Percentiles rank a stretch among this genome's conserved stretches.
Conservation (phyloP, 495 filamentous ascomycete species). For the Podospora anserina region DNA sequence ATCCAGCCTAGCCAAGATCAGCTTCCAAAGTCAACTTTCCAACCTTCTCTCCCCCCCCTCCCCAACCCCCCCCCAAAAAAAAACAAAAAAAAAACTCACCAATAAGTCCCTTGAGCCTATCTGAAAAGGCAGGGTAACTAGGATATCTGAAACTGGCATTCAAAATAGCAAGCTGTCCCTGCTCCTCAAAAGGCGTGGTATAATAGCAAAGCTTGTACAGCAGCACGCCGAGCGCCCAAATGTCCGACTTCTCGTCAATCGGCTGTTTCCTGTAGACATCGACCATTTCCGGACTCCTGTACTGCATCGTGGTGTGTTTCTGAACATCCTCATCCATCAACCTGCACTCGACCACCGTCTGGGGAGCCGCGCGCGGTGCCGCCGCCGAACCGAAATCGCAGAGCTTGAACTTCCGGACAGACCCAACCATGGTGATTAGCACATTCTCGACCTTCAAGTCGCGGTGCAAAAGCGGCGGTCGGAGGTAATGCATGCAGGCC, state of each 20-base stretch:
- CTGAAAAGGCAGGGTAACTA: slow-evolving; percentile 80
- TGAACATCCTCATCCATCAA: slow-evolving; percentile 96
- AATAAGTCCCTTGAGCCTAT: slow-evolving; percentile 85
- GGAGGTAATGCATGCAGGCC: slow-evolving; percentile 98
- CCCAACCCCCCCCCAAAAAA: no score
- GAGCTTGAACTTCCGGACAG: slow-evolving; percentile 74
- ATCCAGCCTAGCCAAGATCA: slow-evolving; percentile 66
- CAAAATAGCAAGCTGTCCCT: slow-evolving; percentile 95
- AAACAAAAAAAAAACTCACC: slow-evolving; percentile 51
- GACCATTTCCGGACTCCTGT: slow-evolving; percentile 97
- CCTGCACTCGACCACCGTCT: slow-evolving; percentile 78
- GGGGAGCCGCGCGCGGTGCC: slow-evolving; percentile 76
- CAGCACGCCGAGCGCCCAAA: slow-evolving; percentile 94
- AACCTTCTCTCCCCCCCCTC: neutral
- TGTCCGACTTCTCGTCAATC: slow-evolving; percentile 98
- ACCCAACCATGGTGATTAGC: slow-evolving; percentile 68
- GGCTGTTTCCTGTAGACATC: slow-evolving; percentile 95
- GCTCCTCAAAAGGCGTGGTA: slow-evolving; percentile 97
- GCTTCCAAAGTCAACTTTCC: slow-evolving; percentile 15
- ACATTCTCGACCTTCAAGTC: slow-evolving; percentile 99
- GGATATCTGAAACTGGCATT: slow-evolving; percentile 96
- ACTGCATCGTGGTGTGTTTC: slow-evolving; percentile 94
- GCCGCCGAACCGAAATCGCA: slow-evolving; percentile 97
- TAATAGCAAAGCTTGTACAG: slow-evolving; percentile 99
- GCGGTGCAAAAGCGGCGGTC: slow-evolving; percentile 86